These are phyloP conservation scores for Magnaporthiopsis incrustans DNA, from an alignment of 2,329 filamentous ascomycete species.

Conservation along the genomic window DNA sequence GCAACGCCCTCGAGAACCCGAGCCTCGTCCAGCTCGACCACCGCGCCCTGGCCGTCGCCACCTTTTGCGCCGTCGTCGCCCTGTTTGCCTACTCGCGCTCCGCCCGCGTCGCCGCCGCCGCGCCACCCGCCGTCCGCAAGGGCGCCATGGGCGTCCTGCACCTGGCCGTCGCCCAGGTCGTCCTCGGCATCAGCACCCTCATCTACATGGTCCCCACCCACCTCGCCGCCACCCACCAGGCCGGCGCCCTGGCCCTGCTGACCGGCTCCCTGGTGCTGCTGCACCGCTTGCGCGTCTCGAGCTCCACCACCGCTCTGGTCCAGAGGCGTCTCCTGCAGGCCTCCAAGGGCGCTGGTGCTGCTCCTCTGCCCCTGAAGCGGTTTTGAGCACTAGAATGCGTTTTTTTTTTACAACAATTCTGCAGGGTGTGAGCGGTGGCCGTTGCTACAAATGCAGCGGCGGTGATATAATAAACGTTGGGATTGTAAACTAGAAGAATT, in stretches of 20 bases:
- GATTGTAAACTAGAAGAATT: background rate
- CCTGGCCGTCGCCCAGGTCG: constrained; percentile 72
- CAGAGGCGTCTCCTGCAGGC: constrained; percentile 34
- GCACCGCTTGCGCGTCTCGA: constrained; percentile 68
- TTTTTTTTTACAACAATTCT: no score
- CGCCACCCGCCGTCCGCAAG: constrained; percentile 57
- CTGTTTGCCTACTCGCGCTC: constrained; percentile 76
- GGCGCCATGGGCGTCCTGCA: constrained; percentile 75
- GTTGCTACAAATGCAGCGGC: no score
- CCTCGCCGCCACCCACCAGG: constrained; percentile 86
- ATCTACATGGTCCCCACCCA: constrained; percentile 89
- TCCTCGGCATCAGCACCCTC: constrained; percentile 81
- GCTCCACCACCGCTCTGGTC: constrained; percentile 52
- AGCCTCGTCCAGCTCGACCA: constrained; percentile 93
- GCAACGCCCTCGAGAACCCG: constrained; percentile 96
- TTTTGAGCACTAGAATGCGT: background rate
- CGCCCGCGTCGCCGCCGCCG: constrained; percentile 44
- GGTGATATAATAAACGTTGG: background rate
- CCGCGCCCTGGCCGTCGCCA: constrained; percentile 82
- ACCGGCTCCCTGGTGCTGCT: constrained; percentile 76
- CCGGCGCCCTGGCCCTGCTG: constrained; percentile 76
- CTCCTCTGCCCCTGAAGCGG: background rate
- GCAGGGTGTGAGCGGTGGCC: no score
- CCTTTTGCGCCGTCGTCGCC: constrained; percentile 71
- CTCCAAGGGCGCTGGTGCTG: background rate